These are phyloP conservation scores for Botrytis medusae DNA, from an alignment of 2,329 filamentous ascomycete species.

Conservation along the genomic window DNA sequence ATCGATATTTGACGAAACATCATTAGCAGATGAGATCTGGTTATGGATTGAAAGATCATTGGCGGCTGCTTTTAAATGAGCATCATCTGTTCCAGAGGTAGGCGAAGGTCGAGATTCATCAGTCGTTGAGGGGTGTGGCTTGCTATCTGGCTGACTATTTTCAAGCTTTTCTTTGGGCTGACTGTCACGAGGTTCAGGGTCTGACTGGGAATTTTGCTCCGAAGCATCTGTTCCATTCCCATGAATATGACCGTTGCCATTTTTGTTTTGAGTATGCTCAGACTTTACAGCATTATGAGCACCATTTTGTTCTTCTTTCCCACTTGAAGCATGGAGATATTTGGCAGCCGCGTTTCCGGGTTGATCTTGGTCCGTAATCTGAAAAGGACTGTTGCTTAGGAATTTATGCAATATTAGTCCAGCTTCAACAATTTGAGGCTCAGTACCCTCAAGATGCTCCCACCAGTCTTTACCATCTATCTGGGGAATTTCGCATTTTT, in stretches of 20 bases:
- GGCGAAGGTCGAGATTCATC: conserved; percentile 6
- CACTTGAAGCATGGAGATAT: conserved; percentile 21
- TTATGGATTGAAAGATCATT: conserved; percentile 35
- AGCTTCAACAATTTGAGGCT: conserved; percentile 68
- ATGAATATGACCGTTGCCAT: conserved; percentile 15
- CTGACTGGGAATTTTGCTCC: conserved; percentile 18
- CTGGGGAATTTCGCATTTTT: conserved; percentile 69
- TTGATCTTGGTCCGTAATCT: conserved; percentile 12
- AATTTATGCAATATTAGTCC: conserved; percentile 72
- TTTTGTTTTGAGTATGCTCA: neutral
- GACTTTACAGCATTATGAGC: neutral
- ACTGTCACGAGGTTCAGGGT: neutral
- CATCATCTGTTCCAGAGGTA: conserved; percentile 30
- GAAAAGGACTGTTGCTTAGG: conserved; percentile 61
- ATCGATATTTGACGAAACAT: conserved; percentile 3
- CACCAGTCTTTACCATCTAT: conserved; percentile 81
- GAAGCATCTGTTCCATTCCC: conserved; percentile 17
- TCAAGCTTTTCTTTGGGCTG: conserved; percentile 27
- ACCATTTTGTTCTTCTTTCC: conserved; percentile 6
- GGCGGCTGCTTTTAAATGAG: conserved; percentile 32
- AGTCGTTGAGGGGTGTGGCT: neutral
- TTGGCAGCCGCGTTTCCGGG: conserved; percentile 15
- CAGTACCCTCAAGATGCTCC: conserved; percentile 70
- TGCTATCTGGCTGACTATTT: neutral
- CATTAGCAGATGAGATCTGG: conserved; percentile 14